Base-by-base conservation (phyloP, 1,284 basidiomycete genomes). In the Rhodotorula sp. region DNA sequence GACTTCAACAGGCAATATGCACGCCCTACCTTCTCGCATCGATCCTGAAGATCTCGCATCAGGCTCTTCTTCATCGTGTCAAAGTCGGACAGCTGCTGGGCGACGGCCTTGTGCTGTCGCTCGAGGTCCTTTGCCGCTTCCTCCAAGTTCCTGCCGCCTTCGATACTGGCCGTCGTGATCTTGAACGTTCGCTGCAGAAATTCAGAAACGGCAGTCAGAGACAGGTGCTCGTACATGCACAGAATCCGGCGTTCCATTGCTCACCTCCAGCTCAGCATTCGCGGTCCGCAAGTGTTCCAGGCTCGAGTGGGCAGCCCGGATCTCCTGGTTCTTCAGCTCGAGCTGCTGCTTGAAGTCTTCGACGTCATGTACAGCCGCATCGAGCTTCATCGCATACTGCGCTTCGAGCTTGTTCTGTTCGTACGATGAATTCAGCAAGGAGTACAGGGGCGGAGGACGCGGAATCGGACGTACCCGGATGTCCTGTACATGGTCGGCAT, bases 11-110 rank as follows among this genome's bases (percentile, higher is more conserved):
- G n/a, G n/a, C n/a, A n/a, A n/a, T n/a, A n/a, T n/a, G n/a, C n/a
- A n/a, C n/a, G n/a, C n/a, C n/a, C n/a, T n/a, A 92, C 94, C 89
- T 99, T 99, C 85, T 99, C 96, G 81, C 96, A 99, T 58, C 96
- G 93, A 82, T 99, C 97, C 84, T 98, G 96, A 75, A 99, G 84
- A 84, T 99, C 96, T 61, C 93, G 90, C 91, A 99, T 97, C 76
- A 99, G 86, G 71, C 91, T 95, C 85, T 97, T 96, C 87, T 99
- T 99, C 80, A 98, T 93, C 48, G 91, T 90, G 80, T 99, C 96
- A 81, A 99, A 99, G 81, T 99, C 96, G 75, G 94, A 91, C 75
- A 97, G 88, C 80, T 99, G 96, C 30, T 93, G 88, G 76, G 95
- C 95, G 84, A 98, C 95, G 26, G 93, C 91, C 83, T 98, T 97